A percentile compares a stretch with the other conserved stretches of the same genome.
Conservation (phyloP, 2,329 filamentous ascomycete genomes). For the Fusarium sp. region DNA sequence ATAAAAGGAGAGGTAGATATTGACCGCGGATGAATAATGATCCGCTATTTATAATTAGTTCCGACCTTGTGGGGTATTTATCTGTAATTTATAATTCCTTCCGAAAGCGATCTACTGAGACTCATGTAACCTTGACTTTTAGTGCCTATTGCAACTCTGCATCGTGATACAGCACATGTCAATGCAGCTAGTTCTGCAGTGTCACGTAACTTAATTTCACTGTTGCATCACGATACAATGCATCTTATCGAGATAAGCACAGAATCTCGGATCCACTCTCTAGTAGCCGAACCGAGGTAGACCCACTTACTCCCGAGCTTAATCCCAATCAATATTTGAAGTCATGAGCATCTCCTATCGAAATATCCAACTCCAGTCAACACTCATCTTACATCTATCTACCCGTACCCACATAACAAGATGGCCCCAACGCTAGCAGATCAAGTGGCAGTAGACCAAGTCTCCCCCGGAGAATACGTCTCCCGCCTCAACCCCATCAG, state of each 20-base stretch:
- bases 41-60: background rate
- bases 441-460: conserved; percentile 34
- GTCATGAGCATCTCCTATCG: background rate
- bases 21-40: background rate
- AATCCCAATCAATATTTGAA: background rate
- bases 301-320: conserved; percentile 1
- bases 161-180: background rate
- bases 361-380: background rate
- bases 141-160: background rate
- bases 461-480: conserved; percentile 33
- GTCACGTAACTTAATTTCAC: background rate
- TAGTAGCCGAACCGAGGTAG: conserved; percentile 9
- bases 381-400: background rate
- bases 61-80: background rate
- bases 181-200: background rate
- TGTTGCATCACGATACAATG: background rate
- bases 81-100: background rate
- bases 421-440: conserved; percentile 31
- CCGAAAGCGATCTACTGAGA: rapidly evolving
- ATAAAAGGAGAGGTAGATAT: rapidly evolving
- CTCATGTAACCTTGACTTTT: background rate
- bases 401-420: rapidly evolving
- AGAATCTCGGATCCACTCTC: background rate
- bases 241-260: background rate
- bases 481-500: conserved; percentile 40